These are phyloP conservation scores for Alternaria rosae DNA, from an alignment of 2,329 filamentous ascomycete species.

Conservation along the genomic window DNA sequence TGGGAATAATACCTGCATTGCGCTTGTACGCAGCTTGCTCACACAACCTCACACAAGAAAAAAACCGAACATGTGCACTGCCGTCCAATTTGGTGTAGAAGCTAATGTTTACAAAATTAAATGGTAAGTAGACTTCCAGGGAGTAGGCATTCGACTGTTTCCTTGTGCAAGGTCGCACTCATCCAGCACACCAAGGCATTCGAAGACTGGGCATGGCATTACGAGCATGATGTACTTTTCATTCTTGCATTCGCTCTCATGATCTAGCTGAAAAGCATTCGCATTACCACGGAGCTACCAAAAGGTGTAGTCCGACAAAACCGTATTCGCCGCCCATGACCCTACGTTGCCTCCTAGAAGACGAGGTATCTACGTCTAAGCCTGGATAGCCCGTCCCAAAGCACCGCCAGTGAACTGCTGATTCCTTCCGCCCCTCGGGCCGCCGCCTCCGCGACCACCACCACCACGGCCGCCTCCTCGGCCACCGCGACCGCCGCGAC, in stretches of 20 bases:
- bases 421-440: slow-evolving; percentile 64
- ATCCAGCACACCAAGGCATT: neutral
- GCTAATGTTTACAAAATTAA: too few species aligned
- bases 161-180: too few species aligned
- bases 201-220: neutral
- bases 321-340: slow-evolving; percentile 6
- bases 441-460: slow-evolving; percentile 66
- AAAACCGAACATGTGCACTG: too few species aligned
- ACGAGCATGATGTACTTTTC: slow-evolving; percentile 2
- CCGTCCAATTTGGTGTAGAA: too few species aligned
- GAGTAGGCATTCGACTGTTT: too few species aligned
- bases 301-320: slow-evolving; percentile 6
- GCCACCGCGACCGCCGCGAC: slow-evolving; percentile 76
- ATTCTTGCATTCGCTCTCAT: slow-evolving; percentile 5
- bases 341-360: slow-evolving; percentile 1
- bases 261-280: slow-evolving; percentile 6
- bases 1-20: neutral
- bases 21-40: neutral
- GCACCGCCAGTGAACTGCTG: slow-evolving; percentile 85
- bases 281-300: slow-evolving; percentile 9
- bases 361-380: slow-evolving; percentile 39
- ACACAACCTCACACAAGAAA: too few species aligned
- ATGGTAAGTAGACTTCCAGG: too few species aligned
- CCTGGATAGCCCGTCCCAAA: slow-evolving; percentile 66
- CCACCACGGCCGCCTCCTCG: slow-evolving; percentile 62